Evolutionary conservation across 2,329 filamentous ascomycete genomes (phyloP), one percentile per base, ranked within the genome.

Genomic region (Metarhizium album): DNA sequence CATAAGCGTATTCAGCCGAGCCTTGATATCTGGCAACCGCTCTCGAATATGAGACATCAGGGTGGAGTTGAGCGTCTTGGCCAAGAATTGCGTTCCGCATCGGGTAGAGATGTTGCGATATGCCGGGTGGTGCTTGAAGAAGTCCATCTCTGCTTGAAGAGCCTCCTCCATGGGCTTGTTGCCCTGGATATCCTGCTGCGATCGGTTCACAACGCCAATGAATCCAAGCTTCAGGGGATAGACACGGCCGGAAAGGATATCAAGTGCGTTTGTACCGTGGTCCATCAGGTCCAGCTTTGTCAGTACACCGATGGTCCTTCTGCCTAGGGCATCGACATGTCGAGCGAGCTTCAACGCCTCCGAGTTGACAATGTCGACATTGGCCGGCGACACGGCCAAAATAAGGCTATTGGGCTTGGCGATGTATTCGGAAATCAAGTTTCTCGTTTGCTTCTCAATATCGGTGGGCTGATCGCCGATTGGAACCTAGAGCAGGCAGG

Each of bases 261-360:
- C 93, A 59, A 98, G 77, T 16, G 93, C 93, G 63, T 98, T 97
- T 52, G 93, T 98, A 55, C 93, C 93, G 64, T 98, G 91, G 64
- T 98, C 93, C 93, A 98, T 98, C 52, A 98, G 74, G 66, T 98
- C 93, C 57, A 98, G 75, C 72, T 98, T 98, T 54, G 93, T 97
- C 53, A 98, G 77, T 52, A 98, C 91, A 62, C 93, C 93, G 64
- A 98, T 97, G 20, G 93, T 98, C 66, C 93, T 82, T 68, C 88
- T 83, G 56, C 93, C 93, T 68, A 95, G 84, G 2, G 93, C 86
- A 68, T 98, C 93, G 50, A 98, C 93, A 81, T 98, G 89, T 49
- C 93, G 85, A 53, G 93, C 93, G 54, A 98, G 84, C 71, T 98
- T 98, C 60, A 98, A 73, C 7, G 93, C 90, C 68, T 98, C 93